Evolutionary conservation across 805 yeast species (phyloP), one percentile per base, ranked within the genome.

Genomic region (Clavispora phyllophila): DNA sequence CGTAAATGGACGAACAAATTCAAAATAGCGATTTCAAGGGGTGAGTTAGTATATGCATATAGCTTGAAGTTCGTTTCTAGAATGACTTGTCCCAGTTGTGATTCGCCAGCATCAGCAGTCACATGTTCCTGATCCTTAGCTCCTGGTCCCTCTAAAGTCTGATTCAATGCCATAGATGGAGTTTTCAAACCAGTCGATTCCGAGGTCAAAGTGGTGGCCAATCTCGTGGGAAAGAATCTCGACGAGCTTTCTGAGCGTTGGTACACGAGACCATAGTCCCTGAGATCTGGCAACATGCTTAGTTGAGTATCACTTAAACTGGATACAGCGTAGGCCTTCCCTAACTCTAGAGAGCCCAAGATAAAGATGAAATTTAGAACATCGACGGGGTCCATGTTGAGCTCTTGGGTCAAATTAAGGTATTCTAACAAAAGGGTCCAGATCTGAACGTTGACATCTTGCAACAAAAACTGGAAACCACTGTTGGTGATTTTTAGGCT

Each of bases 361-460:
- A 91, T 83, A 66, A 93, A 93, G 10, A 93, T 84, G 62, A 93
- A 93, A 62, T 91, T 90, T 36, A 93, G 71, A 28, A 93, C 96
- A 56, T 93, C 99, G 15, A 93, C 98, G 0, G 96, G 89, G 63
- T 93, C 96, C 96, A 90, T 87, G 56, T 86, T 79, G 40, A 87
- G 72, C 22, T 81, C 81, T 56, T 87, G 91, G 1, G 97, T 79
- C 73, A 87, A 76, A 58, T 86, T 84, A 47, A 93, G 67, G 59
- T 93, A 93, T 59, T 93, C 96, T 31, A 93, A 66, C 37, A 93
- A 66, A 32, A 93, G 66, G 0, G 96, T 83, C 99, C 99, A 93
- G 14, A 93, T 83, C 63, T 93, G 99, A 0, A 96, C 84, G 59
- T 88, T 89, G 20, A 86, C 86, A 55, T 90, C 96, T 62, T 91